Conservation (phyloP, 2,329 filamentous ascomycete genomes). For the Monilinia polystroma region DNA sequence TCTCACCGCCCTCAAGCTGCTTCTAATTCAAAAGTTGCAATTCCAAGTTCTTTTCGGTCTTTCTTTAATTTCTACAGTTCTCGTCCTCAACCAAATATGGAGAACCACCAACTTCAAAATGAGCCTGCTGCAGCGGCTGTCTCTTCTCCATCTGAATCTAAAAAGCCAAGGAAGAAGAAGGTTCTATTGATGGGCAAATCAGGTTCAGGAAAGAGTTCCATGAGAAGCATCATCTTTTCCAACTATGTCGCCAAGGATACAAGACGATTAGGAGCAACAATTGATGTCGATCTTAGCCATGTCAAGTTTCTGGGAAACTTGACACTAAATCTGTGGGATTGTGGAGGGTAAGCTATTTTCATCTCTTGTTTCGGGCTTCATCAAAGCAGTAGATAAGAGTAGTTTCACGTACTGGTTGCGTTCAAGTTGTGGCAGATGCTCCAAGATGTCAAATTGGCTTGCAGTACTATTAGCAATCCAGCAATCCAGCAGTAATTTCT, state of each 20-base stretch:
- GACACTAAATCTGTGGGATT: slow-evolving; percentile 97
- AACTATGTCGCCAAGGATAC: slow-evolving; percentile 98
- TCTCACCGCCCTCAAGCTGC: slow-evolving; percentile 14
- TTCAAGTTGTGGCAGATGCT: slow-evolving; percentile 8
- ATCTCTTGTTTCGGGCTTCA: slow-evolving; percentile 4
- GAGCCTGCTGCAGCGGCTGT: slow-evolving; percentile 14
- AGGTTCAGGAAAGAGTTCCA: slow-evolving; percentile 95
- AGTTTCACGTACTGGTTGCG: neutral
- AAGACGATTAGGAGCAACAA: slow-evolving; percentile 86
- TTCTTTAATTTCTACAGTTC: slow-evolving; percentile 5
- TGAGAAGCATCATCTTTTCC: slow-evolving; percentile 98
- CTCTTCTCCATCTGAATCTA: slow-evolving; percentile 25
- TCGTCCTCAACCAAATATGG: slow-evolving; percentile 17
- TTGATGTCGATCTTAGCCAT: slow-evolving; percentile 97
- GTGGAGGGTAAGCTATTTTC: slow-evolving; percentile 66
- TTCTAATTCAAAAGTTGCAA: slow-evolving; percentile 13
- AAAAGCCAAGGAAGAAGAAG: slow-evolving; percentile 79
- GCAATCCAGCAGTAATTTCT: neutral
- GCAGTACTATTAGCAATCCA: neutral
- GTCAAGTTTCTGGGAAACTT: slow-evolving; percentile 98
- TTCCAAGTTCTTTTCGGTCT: slow-evolving; percentile 2
- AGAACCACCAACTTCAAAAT: slow-evolving; percentile 19
- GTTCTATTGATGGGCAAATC: slow-evolving; percentile 92
- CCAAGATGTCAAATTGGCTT: neutral
- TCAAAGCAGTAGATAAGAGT: slow-evolving; percentile 5